phyloP scores from a whole-genome alignment of 495 filamentous ascomycete species.

The Copromyces sp. region DNA sequence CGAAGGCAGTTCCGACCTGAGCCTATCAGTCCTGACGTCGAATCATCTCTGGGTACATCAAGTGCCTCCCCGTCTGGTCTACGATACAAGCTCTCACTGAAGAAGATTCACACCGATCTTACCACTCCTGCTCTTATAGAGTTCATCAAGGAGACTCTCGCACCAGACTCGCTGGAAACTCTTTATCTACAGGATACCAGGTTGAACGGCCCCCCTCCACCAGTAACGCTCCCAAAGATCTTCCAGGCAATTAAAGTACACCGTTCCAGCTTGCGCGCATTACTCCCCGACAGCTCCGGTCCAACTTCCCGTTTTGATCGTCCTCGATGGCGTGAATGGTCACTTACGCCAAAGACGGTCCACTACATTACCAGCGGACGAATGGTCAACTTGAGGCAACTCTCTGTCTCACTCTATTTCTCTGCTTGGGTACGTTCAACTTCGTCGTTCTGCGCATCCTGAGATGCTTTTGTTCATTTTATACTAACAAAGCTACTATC shows the following conservation, averaged over 20 bases:
- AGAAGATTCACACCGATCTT: slow-evolving; percentile 70
- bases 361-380: slow-evolving; percentile 72
- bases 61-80: slow-evolving; percentile 11
- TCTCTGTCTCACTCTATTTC: slow-evolving; percentile 68
- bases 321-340: slow-evolving; percentile 62
- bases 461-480: slow-evolving; percentile 6
- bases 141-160: slow-evolving; percentile 77
- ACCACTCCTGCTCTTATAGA: slow-evolving; percentile 69
- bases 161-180: slow-evolving; percentile 75
- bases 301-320: slow-evolving; percentile 16
- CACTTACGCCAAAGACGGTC: slow-evolving; percentile 62
- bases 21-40: slow-evolving; percentile 17
- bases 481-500: slow-evolving; percentile 10
- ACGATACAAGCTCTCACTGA: slow-evolving; percentile 65
- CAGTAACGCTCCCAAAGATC: slow-evolving; percentile 62
- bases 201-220: slow-evolving; percentile 33
- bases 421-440: slow-evolving; percentile 69
- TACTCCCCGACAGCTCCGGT: slow-evolving; percentile 63
- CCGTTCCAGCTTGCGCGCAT: slow-evolving; percentile 58
- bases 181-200: slow-evolving; percentile 73
- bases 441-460: background rate
- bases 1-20: slow-evolving; percentile 61
- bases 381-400: slow-evolving; percentile 66
- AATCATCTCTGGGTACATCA: slow-evolving; percentile 13
- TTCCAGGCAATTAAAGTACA: slow-evolving; percentile 68